These are phyloP conservation scores for Lagenidium giganteum DNA, from an alignment of 352 stramenopile species.

Conservation along the genomic window DNA sequence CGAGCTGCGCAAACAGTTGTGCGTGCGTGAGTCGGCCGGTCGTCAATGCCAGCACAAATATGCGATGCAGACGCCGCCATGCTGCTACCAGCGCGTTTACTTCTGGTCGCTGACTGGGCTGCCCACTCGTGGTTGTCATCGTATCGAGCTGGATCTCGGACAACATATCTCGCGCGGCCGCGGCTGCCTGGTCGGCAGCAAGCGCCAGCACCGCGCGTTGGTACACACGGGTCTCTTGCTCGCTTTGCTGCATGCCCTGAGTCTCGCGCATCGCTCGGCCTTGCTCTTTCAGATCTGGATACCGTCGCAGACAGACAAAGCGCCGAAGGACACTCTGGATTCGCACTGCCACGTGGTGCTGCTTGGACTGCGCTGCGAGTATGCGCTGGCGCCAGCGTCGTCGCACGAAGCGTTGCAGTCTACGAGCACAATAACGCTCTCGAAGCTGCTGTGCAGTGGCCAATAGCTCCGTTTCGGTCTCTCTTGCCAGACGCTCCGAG, in stretches of 20 bases:
- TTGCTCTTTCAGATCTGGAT: conserved; percentile 15
- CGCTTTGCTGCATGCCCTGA: conserved; percentile 26
- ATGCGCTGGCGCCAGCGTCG: not conserved
- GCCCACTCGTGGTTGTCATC: not conserved
- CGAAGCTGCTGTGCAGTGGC: conserved; percentile 13
- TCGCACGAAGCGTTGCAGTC: conserved; percentile 25
- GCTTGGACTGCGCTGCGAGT: not conserved
- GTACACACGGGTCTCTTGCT: conserved; percentile 22
- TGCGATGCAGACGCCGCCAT: conserved; percentile 43
- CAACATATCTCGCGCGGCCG: conserved; percentile 1
- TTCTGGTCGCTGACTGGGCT: too few relatives aligned
- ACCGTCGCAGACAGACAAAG: conserved; percentile 17
- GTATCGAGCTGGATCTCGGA: not conserved
- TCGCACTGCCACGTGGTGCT: conserved; percentile 6
- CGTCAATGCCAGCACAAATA: conserved; percentile 31
- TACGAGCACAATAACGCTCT: conserved; percentile 14
- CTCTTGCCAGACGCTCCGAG: conserved; percentile 20
- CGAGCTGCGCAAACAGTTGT: conserved; percentile 45
- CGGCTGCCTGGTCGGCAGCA: not conserved
- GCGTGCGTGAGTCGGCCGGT: conserved; percentile 4
- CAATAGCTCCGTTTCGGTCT: too few relatives aligned
- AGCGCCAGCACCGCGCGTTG: too few relatives aligned
- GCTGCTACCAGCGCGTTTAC: conserved; percentile 25
- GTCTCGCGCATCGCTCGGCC: conserved; percentile 12
- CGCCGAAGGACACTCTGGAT: conserved; percentile 31